These are phyloP conservation scores for Clarkia xantiana DNA, from an alignment of 345 rosid species.

Conservation along the genomic window DNA sequence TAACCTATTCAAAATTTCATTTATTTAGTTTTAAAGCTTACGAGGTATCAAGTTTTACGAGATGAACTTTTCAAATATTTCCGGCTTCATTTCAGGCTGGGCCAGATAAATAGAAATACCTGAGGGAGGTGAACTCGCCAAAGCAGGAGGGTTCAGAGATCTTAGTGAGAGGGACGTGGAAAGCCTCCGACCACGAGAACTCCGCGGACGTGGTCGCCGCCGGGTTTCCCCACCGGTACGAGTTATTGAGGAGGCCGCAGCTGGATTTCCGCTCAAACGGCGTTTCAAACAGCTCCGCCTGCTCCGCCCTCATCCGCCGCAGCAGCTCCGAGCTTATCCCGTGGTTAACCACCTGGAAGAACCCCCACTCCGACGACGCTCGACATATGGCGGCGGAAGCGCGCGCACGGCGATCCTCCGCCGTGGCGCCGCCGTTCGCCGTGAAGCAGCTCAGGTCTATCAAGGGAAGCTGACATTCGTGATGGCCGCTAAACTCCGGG, in stretches of 20 bases:
- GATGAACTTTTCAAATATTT: no score
- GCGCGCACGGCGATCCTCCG: slow-evolving; percentile 14
- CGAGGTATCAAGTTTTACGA: no score
- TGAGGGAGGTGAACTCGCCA: slow-evolving; percentile 28
- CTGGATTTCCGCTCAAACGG: slow-evolving; percentile 30
- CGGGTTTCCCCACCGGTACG: slow-evolving; percentile 54
- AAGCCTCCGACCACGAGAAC: slow-evolving; percentile 64
- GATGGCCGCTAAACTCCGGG: no score
- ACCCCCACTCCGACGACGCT: slow-evolving; percentile 57
- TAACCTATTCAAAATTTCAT: no score
- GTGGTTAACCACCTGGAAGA: slow-evolving; percentile 58
- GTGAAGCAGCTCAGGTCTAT: slow-evolving; percentile 27
- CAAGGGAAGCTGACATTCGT: slow-evolving; percentile 41
- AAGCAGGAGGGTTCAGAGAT: slow-evolving; percentile 29
- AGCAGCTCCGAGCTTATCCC: slow-evolving; percentile 33
- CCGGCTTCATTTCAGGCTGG: no score
- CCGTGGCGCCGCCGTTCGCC: slow-evolving; percentile 12
- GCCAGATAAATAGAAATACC: slow-evolving; percentile 16
- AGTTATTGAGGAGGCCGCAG: slow-evolving; percentile 30
- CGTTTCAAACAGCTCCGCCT: slow-evolving; percentile 26
- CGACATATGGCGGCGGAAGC: slow-evolving; percentile 25
- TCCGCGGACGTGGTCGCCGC: slow-evolving; percentile 32
- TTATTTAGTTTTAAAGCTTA: no score
- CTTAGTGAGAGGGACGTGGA: slow-evolving; percentile 43
- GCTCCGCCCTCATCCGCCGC: slow-evolving; percentile 33